These are phyloP conservation scores for Spiraea crenata DNA, from an alignment of 331 rosid species.

Conservation along the genomic window DNA sequence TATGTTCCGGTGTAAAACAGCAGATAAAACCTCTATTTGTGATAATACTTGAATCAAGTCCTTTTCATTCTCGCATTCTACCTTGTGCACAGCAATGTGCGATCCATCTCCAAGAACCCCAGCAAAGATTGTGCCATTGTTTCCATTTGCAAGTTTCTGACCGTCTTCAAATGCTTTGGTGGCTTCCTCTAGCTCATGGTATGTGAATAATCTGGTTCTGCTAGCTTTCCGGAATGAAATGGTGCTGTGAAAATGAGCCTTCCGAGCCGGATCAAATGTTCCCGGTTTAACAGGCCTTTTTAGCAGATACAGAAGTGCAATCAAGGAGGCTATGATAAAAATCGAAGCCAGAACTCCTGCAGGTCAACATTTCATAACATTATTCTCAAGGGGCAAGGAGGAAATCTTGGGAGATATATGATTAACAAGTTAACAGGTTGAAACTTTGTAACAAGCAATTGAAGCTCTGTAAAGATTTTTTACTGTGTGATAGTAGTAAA, in stretches of 20 bases:
- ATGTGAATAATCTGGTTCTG: conserved; percentile 58
- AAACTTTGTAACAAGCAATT: too few species aligned
- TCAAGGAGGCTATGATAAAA: conserved; percentile 61
- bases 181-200: conserved; percentile 72
- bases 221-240: conserved; percentile 55
- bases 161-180: conserved; percentile 58
- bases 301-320: conserved; percentile 54
- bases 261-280: conserved; percentile 42
- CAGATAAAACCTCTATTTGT: conserved; percentile 63
- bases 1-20: conserved; percentile 52
- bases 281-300: conserved; percentile 47
- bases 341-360: conserved; percentile 82
- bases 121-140: conserved; percentile 52
- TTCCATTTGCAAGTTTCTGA: conserved; percentile 48
- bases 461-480: too few species aligned
- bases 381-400: not conserved
- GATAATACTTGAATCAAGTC: conserved; percentile 61
- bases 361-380: conserved; percentile 22
- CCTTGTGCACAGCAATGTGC: conserved; percentile 67
- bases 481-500: too few species aligned
- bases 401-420: not conserved
- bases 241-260: conserved; percentile 46
- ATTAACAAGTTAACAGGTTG: not conserved
- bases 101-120: conserved; percentile 78
- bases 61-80: conserved; percentile 58